Evolutionary conservation across 305 asterid species (phyloP), one percentile per base, ranked within the genome.

Genomic region (Rubia peregrina): DNA sequence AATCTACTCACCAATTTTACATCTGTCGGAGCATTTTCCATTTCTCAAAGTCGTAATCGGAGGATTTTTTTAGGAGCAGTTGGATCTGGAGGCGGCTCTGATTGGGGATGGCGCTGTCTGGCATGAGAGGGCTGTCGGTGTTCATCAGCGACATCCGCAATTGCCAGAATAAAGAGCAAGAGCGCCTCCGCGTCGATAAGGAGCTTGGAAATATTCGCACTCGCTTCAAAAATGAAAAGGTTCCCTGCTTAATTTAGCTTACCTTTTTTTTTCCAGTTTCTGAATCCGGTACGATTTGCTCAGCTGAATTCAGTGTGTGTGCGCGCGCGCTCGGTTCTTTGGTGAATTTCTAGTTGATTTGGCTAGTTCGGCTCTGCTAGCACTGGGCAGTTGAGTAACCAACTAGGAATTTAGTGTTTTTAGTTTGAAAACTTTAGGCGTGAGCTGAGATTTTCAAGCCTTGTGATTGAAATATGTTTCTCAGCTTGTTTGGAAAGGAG

Each of bases 121-220:
- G 99, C 78, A 95, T 95, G 99, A 81, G 87, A 65, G 89, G 89
- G 41, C 76, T 85, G 75, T 85, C 89, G 46, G 87, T 85, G 65
- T 85, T 85, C 81, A 90, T 95, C 36, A 91, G 98, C 71, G 99
- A 95, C 82, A 64, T 95, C 64, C 88, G 99, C 64, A 95, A 95
- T 85, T 95, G 97, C 78, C 98, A 85, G 86, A 95, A 95, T 82
- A 95, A 95, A 73, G 99, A 95, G 81, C 98, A 81, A 80, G 98
- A 95, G 82, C 98, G 98, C 75, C 95, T 88, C 65, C 98, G 98
- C 67, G 98, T 92, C 75, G 98, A 92, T 82, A 92, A 95, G 77
- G 99, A 95, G 95, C 97, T 95, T 44, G 99, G 98, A 42, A 95
- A 95, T 65, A 75, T 95, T 65, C 97, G 99, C 70, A 92, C 96